Evolutionary conservation across 257 asterid genomes (phyloP).

Genomic region (Nyctanthes arbortristis): DNA sequence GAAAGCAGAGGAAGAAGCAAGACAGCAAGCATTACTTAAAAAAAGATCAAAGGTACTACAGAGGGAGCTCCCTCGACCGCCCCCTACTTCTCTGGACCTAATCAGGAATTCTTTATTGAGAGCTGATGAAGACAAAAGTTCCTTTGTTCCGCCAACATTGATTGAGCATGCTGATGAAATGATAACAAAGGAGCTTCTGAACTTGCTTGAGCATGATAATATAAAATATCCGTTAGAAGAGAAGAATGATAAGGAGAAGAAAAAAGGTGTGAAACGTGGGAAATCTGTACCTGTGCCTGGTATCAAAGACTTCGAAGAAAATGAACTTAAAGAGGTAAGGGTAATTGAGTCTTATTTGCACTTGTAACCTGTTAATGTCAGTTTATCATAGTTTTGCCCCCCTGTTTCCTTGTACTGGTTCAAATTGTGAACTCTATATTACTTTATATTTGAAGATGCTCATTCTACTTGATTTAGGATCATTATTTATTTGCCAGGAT

Average conservation of each 20-base stretch:
- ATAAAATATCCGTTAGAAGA: slow-evolving; percentile 81
- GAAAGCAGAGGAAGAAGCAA: slow-evolving; percentile 95
- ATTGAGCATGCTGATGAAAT: slow-evolving; percentile 97
- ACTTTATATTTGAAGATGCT: not conserved
- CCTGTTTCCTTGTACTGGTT: not conserved
- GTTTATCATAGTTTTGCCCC: not conserved
- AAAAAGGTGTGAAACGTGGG: slow-evolving; percentile 67
- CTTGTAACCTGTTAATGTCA: not conserved
- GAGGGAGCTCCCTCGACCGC: slow-evolving; percentile 99
- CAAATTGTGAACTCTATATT: not conserved
- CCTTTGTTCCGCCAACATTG: slow-evolving; percentile 88
- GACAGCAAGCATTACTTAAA: slow-evolving; percentile 73
- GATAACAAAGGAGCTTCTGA: slow-evolving; percentile 76
- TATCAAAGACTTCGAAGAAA: slow-evolving; percentile 82
- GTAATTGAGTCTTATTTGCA: slow-evolving; percentile 3
- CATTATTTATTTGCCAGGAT: not conserved
- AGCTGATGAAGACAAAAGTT: slow-evolving; percentile 87
- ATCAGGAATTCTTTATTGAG: slow-evolving; percentile 65
- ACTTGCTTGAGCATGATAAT: slow-evolving; percentile 92
- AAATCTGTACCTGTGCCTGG: slow-evolving; percentile 53
- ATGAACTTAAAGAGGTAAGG: slow-evolving; percentile 78
- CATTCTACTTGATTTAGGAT: not conserved
- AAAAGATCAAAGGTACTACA: slow-evolving; percentile 94
- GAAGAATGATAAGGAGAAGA: slow-evolving; percentile 76
- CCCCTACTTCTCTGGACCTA: slow-evolving; percentile 73